Percentiles rank a stretch among this genome's conserved stretches.
Evolutionary conservation across 495 filamentous ascomycete species (phyloP).

Genomic region (Penicillium chermesinum): DNA sequence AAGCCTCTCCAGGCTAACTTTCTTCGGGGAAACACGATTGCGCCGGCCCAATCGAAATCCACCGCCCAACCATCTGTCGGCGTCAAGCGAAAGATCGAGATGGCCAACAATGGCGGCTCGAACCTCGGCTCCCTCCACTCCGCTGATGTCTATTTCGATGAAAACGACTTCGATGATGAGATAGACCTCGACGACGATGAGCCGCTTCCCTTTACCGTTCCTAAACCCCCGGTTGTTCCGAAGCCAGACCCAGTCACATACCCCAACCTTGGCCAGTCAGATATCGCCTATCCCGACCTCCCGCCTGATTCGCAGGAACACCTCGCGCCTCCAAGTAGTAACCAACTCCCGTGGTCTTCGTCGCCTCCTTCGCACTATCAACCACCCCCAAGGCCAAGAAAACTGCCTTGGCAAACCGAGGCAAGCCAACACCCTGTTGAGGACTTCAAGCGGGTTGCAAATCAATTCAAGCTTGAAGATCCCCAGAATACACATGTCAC

Average conservation of each 20-base stretch:
- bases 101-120: slow-evolving; percentile 27
- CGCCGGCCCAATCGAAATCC: slow-evolving; percentile 20
- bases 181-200: slow-evolving; percentile 39
- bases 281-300: slow-evolving; percentile 39
- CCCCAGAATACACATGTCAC: slow-evolving; percentile 24
- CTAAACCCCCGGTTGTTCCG: slow-evolving; percentile 14
- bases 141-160: slow-evolving; percentile 48
- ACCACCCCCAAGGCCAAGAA: slow-evolving; percentile 46
- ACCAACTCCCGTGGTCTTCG: slow-evolving; percentile 58
- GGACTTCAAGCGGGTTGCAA: background rate
- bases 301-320: slow-evolving; percentile 33
- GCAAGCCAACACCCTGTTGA: slow-evolving; percentile 22
- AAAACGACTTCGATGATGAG: slow-evolving; percentile 53
- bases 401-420: slow-evolving; percentile 50
- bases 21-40: slow-evolving; percentile 18
- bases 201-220: slow-evolving; percentile 28
- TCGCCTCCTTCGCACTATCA: slow-evolving; percentile 51
- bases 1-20: slow-evolving; percentile 38
- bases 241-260: slow-evolving; percentile 20
- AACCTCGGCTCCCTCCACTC: slow-evolving; percentile 39
- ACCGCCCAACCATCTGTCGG: slow-evolving; percentile 26
- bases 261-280: slow-evolving; percentile 20
- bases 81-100: slow-evolving; percentile 43
- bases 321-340: slow-evolving; percentile 43
- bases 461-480: slow-evolving; percentile 2